Conservation (phyloP, 2,329 filamentous ascomycete genomes). For the Nigrospora sphaerica region DNA sequence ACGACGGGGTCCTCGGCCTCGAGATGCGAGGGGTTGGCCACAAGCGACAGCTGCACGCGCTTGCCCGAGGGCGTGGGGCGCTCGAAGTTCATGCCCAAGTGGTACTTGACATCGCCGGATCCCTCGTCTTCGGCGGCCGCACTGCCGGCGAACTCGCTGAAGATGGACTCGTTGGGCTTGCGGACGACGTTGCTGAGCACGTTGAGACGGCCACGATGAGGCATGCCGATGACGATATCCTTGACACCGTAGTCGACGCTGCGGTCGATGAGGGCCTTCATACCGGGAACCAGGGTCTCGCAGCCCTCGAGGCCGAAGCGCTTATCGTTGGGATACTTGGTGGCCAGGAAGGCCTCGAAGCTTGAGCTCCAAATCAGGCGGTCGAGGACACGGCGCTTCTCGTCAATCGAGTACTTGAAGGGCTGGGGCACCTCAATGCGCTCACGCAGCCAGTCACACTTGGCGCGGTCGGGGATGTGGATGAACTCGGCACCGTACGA, state of each 20-base stretch:
- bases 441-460: conserved; percentile 97
- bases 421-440: conserved; percentile 89
- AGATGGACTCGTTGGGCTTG: conserved; percentile 99
- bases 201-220: conserved; percentile 95
- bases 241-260: conserved; percentile 98
- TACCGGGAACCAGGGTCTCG: conserved; percentile 93
- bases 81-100: conserved; percentile 99
- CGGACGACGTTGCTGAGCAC: conserved; percentile 97
- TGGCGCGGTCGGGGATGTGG: conserved; percentile 93
- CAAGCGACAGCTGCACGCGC: conserved; percentile 96
- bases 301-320: conserved; percentile 97
- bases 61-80: conserved; percentile 96
- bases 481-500: conserved; percentile 99
- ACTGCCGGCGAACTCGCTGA: conserved; percentile 92
- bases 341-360: conserved; percentile 91
- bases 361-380: conserved; percentile 97
- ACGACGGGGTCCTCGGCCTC: conserved; percentile 98
- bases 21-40: conserved; percentile 96
- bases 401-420: conserved; percentile 96
- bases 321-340: conserved; percentile 99
- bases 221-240: conserved; percentile 99
- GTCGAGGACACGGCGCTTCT: conserved; percentile 96
- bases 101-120: conserved; percentile 98
- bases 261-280: conserved; percentile 98
- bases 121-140: conserved; percentile 87